Evolutionary conservation across 345 rosid genomes (phyloP), one percentile per base, ranked within the genome.

Genomic region (Fremontodendron californicum): DNA sequence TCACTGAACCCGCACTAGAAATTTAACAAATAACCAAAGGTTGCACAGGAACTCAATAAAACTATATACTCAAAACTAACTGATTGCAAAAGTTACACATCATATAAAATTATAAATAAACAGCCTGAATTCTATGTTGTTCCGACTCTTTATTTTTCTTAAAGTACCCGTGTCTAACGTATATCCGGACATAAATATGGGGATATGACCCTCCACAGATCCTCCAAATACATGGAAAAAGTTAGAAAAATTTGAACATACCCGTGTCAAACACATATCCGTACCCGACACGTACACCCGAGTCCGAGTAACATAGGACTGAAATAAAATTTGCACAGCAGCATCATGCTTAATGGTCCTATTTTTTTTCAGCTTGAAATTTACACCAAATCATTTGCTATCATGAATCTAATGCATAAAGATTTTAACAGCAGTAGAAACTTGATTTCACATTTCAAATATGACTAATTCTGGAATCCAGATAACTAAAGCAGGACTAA

Each of bases 1-100:
- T 62, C 71, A 78, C 84, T 77, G 78, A 84, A 75, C 75, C 82
- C 84, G 87, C 79, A 81, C 90, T 91, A 90, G 61, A 80, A 79
- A 43, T 77, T 80, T 55, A 84, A 78, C 58, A 43, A 52, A 49
- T 25, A 74, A 57, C 46, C 73, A 37, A 42, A 35, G 70, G 43
- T 55, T 57, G 62, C 40, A 63, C 19, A 60, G 25, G 61, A 68
- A 54, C 37, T 76, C 49, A 77, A 43, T 40, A 61, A 48, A 74
- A 13, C 12, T 21, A 52, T 51, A 74, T 40, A 74, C 21, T 42
- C 52, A 6, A 60, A 58, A 60, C 16, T 19, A 60, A 74, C 51
- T 1, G 23, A 15, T 27, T n/a, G 42, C 25, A 60, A 45, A 48
- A 60, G 31, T 40, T 52, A 52, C 23, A 37, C 18, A 72, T 37